Evolutionary conservation across 805 yeast genomes (phyloP).

Genomic region (Yarrowia hollandica): DNA sequence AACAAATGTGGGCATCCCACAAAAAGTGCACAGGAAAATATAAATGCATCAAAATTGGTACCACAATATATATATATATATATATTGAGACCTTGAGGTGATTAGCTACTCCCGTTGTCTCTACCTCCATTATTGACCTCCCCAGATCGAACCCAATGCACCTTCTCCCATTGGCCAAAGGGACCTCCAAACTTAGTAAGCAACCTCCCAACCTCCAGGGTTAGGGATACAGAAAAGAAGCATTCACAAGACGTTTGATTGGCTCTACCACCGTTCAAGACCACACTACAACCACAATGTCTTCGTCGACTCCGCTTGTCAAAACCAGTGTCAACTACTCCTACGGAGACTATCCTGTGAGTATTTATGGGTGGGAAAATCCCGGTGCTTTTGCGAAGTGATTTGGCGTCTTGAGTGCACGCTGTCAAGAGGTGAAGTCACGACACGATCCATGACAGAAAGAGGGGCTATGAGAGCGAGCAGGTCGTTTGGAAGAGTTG

Average conservation of each 20-base stretch:
- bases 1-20: too few species aligned
- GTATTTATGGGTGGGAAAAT: neutral
- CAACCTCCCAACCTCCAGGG: conserved; percentile 16
- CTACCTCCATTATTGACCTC: neutral
- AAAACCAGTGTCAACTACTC: conserved; percentile 28
- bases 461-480: too few species aligned
- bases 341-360: conserved; percentile 27
- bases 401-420: neutral
- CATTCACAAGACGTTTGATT: conserved; percentile 27
- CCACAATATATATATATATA: too few species aligned
- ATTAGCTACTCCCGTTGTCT: too few species aligned
- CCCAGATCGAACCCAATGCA: neutral
- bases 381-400: neutral
- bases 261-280: conserved; percentile 27
- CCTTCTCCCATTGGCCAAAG: conserved; percentile 20
- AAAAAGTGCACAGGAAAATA: too few species aligned
- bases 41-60: too few species aligned
- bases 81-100: too few species aligned
- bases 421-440: neutral
- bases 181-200: neutral
- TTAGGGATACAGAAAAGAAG: conserved; percentile 26
- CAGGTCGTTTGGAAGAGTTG: too few species aligned
- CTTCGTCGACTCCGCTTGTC: conserved; percentile 29
- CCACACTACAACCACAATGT: conserved; percentile 25
- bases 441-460: neutral